A percentile compares a stretch with the other conserved stretches of the same genome.
Conservation (phyloP, 257 asterid species). For the Lantana camara region DNA sequence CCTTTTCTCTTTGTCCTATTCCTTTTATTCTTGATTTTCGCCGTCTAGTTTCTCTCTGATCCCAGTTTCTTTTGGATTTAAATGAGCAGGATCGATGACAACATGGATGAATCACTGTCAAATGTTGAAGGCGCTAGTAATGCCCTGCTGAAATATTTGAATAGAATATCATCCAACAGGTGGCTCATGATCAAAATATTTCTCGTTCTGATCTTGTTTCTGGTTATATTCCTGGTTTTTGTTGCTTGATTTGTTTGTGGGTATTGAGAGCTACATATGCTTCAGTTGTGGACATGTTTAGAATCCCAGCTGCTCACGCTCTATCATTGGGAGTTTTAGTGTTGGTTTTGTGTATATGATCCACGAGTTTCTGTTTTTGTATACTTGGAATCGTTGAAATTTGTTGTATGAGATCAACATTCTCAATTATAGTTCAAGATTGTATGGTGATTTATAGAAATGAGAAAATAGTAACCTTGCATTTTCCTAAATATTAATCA, state of each 20-base stretch:
- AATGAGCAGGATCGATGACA: slow-evolving; percentile 74
- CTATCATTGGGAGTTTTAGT: background rate
- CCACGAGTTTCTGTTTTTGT: background rate
- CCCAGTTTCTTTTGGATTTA: slow-evolving; percentile 6
- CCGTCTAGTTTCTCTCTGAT: background rate
- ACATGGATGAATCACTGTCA: slow-evolving; percentile 78
- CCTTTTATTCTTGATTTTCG: background rate
- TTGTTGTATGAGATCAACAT: background rate
- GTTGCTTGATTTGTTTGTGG: slow-evolving; percentile 45
- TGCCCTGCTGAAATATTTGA: slow-evolving; percentile 69
- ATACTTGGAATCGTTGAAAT: background rate
- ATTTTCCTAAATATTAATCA: no score
- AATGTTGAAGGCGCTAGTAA: slow-evolving; percentile 82
- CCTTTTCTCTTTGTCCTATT: background rate
- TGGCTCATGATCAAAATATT: slow-evolving; percentile 83
- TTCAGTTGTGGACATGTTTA: background rate
- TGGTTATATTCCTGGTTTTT: slow-evolving; percentile 63
- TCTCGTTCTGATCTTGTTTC: slow-evolving; percentile 62
- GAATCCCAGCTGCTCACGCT: slow-evolving; percentile 1
- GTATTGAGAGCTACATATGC: slow-evolving; percentile 1
- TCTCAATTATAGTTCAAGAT: background rate
- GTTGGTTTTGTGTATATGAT: slow-evolving; percentile 22
- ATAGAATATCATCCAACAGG: slow-evolving; percentile 73
- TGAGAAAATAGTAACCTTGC: no score
- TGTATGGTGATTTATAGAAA: background rate